These are phyloP conservation scores for Aaosphaeria pasadenensis DNA, from an alignment of 2,329 filamentous ascomycete species.

Conservation along the genomic window DNA sequence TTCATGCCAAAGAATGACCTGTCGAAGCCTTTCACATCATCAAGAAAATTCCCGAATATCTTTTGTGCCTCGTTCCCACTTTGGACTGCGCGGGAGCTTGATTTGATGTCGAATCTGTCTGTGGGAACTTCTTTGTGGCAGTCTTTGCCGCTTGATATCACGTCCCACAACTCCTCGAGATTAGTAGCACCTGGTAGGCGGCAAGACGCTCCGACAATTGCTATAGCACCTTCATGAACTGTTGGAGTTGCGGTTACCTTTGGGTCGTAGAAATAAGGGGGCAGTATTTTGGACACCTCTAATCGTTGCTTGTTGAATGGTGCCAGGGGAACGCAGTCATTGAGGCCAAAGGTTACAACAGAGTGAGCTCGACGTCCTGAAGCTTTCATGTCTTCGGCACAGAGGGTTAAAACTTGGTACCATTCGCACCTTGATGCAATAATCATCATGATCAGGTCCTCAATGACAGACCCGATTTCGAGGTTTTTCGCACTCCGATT, in stretches of 20 bases:
- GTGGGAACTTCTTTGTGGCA: constrained; percentile 1
- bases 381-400: too few relatives aligned
- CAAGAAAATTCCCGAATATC: not conserved
- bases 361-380: too few relatives aligned
- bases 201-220: constrained; percentile 15
- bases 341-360: too few relatives aligned
- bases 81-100: not conserved
- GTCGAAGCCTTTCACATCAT: not conserved
- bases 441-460: too few relatives aligned
- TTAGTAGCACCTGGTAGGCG: constrained; percentile 10
- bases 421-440: too few relatives aligned
- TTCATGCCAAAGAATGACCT: constrained; percentile 4
- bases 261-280: not conserved
- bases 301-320: too few relatives aligned
- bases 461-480: too few relatives aligned
- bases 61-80: not conserved
- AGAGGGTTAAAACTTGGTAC: too few relatives aligned
- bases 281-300: too few relatives aligned
- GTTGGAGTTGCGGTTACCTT: too few relatives aligned
- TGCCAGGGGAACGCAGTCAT: too few relatives aligned
- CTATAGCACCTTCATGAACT: constrained; percentile 3
- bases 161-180: constrained; percentile 10
- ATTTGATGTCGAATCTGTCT: constrained; percentile 1
- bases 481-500: too few relatives aligned
- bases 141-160: constrained; percentile 6